Conservation (phyloP, 1,139 yeast species). For the Pichia norvegensis region DNA sequence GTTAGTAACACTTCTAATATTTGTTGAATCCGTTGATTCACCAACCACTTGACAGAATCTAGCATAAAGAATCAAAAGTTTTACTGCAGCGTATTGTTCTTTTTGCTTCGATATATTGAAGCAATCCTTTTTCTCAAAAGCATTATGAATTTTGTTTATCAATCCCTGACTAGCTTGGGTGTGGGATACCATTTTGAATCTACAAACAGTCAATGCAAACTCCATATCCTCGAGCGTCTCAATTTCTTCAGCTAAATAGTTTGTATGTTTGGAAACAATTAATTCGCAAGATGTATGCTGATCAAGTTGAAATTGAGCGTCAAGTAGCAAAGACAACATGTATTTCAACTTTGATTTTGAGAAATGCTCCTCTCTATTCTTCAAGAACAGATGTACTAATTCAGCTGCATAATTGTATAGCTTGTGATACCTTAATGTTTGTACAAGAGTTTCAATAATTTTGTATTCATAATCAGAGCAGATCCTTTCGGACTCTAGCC, state of each 20-base stretch:
- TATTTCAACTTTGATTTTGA: background rate
- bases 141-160: background rate
- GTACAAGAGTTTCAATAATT: conserved; percentile 12
- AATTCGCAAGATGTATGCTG: background rate
- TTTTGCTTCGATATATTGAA: conserved; percentile 18
- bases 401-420: conserved; percentile 9
- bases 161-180: no score
- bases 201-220: background rate
- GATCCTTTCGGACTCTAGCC: conserved; percentile 6
- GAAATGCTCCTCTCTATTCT: background rate
- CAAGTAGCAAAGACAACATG: background rate
- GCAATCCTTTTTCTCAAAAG: background rate
- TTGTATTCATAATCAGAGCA: conserved; percentile 12
- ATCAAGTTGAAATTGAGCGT: background rate
- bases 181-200: background rate
- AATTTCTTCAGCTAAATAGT: background rate
- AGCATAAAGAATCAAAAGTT: conserved; percentile 33
- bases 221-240: background rate
- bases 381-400: conserved; percentile 9
- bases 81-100: conserved; percentile 28
- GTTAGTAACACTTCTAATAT: conserved; percentile 27
- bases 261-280: background rate
- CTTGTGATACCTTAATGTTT: conserved; percentile 15
- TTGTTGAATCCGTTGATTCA: conserved; percentile 18
- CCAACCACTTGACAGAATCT: conserved; percentile 32